Evolutionary conservation across 2,329 filamentous ascomycete genomes (phyloP).

Genomic region (Penicillium italicum): DNA sequence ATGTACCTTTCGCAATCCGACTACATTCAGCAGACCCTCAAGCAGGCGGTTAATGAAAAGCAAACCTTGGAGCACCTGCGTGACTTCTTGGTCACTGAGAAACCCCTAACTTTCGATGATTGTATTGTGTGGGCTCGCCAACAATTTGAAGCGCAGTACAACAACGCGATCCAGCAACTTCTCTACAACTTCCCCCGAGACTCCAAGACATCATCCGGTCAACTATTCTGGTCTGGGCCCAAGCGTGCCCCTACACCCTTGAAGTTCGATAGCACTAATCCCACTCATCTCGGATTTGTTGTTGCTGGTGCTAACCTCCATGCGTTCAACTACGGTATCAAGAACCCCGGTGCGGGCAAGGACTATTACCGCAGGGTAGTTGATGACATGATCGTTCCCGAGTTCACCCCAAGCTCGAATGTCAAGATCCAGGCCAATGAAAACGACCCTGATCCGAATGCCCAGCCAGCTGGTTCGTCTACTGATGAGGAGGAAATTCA

Average conservation of each 20-base stretch:
- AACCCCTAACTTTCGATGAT: constrained; percentile 88
- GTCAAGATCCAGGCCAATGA: constrained; percentile 98
- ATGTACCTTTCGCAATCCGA: constrained; percentile 87
- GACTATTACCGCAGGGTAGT: constrained; percentile 74
- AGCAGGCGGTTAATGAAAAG: constrained; percentile 93
- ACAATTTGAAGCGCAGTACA: constrained; percentile 94
- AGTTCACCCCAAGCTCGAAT: constrained; percentile 83
- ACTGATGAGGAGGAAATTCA: constrained; percentile 75
- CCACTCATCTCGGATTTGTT: constrained; percentile 83
- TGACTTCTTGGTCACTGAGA: constrained; percentile 86
- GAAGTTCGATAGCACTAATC: constrained; percentile 80
- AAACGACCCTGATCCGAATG: constrained; percentile 89
- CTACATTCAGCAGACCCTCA: constrained; percentile 80
- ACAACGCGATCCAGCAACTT: constrained; percentile 92
- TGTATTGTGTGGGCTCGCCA: constrained; percentile 93
- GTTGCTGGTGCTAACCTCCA: constrained; percentile 87
- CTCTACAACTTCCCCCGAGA: constrained; percentile 98
- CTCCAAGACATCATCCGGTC: constrained; percentile 78
- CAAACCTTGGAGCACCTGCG: constrained; percentile 85
- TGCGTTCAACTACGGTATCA: constrained; percentile 97
- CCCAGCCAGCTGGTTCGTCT: constrained; percentile 52
- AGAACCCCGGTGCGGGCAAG: constrained; percentile 69
- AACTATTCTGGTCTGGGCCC: constrained; percentile 95
- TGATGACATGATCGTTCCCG: constrained; percentile 90
- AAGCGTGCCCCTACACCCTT: constrained; percentile 92